Base-by-base conservation (phyloP, 768 basidiomycete genomes). In the Tulasnella sp. region DNA sequence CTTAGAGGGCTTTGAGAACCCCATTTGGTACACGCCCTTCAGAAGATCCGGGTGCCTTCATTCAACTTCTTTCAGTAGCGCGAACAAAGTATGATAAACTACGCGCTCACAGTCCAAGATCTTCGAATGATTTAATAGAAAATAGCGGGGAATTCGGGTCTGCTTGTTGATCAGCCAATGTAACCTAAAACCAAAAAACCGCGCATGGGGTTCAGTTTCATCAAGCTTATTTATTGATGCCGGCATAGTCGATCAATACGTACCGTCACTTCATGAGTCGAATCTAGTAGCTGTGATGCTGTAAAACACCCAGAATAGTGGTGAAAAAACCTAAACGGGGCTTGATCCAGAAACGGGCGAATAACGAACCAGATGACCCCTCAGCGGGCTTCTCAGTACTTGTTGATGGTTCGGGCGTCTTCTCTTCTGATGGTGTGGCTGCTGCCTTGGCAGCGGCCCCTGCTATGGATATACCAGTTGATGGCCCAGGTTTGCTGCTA, bases 1-100 rank as follows among this genome's bases (percentile, higher is more conserved):
- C 69, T 98, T 98, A 28, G 92, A 96, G 6, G 95, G 95, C 65
- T 92, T 95, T 46, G 87, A 84, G 66, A 98, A 99, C 19, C 88
- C 88, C 78, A 95, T 84, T 39, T 83, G 82, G 62, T 89, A 95
- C 28, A 98, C 74, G 19, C 93, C 95, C 66, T 92, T 92, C 54
- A 96, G 75, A 32, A 98, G 73, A 64, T 95, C 87, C 40, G 77
- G 71, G 61, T 86, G 78, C 41, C 89, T 93, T 53, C 8, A 43
- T 12, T 0, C 32, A 16, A 20, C 31, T 42, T n/a, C 40, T 19
- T 8, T 35, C n/a, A 53, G 8, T 15, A 25, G 15, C 32, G 44
- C 32, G n/a, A 28, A 25, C n/a, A 28, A 9, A 9, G n/a, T 33
- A 20, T 37, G 9, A 22, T 9, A 25, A 20, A 10, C 15, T 35